Evolutionary conservation across 768 basidiomycete species (phyloP), one percentile per base, ranked within the genome.

Genomic region (Heimioporus sp.): DNA sequence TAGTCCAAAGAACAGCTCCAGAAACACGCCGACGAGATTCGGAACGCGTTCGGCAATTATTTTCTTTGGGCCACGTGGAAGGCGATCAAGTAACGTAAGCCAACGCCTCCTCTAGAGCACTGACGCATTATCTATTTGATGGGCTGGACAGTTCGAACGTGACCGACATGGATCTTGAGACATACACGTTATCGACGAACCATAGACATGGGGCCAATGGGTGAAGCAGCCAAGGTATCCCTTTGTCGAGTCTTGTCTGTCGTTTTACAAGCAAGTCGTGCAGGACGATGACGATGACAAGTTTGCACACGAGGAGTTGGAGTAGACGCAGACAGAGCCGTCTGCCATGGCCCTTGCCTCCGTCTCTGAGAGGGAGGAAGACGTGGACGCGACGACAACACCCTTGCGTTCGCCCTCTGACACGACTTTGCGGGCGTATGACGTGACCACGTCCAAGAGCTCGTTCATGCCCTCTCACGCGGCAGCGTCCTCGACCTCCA

Each of bases 401-500:
- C 54, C 47, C 20, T 60, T 56, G 50, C 61, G 39, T n/a, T 31
- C 37, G 46, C 53, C 46, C 12, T 57, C 54, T 3, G 53, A 50
- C 10, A 21, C 44, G 0, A 24, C 48, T 31, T 46, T 49, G 2
- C 31, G 46, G 47, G 48, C 55, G 47, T 75, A 74, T 43, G 69
- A 72, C 43, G 68, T 76, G 12, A 76, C 78, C 8, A 74, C 77
- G 35, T 82, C 79, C 31, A 87, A 91, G 54, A 79, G 72, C 49
- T 91, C 89, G 4, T 95, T 93, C 67, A 75, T 85, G 66, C 88
- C 87, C 13, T 76, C 77, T 4, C 87, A 78, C 9, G 87, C 87
- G n/a, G n/a, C n/a, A 0, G 75, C 86, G 49, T 87, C 89, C 1
- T 92, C 90, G 2, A 92, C 91, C 2, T 92, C 91, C 16, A 85